These are phyloP conservation scores for Oxyria digyna DNA, from an alignment of 148 eudicot genomes.

Conservation along the genomic window DNA sequence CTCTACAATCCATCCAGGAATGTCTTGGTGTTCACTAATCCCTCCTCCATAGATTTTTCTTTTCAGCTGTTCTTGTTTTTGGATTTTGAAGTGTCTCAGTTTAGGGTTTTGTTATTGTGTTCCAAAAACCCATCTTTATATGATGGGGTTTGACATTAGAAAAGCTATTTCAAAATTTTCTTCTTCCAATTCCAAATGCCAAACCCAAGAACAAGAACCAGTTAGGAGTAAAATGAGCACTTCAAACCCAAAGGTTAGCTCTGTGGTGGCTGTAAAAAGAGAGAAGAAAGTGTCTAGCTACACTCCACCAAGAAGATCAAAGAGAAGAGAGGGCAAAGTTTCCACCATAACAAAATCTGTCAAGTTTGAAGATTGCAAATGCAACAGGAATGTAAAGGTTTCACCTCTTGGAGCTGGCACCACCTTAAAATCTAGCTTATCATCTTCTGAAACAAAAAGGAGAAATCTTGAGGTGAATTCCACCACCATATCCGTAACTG, in stretches of 20 bases:
- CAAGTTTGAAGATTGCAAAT: constrained; percentile 9
- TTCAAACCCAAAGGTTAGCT: background rate
- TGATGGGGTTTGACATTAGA: constrained; percentile 14
- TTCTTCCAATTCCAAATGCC: constrained; percentile 8
- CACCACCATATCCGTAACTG: constrained; percentile 2
- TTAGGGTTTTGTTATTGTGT: background rate
- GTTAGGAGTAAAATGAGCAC: background rate
- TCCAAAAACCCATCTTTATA: background rate
- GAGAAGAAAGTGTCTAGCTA: background rate
- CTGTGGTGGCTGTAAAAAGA: background rate
- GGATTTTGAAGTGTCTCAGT: background rate
- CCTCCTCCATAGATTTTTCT: background rate
- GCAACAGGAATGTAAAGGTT: constrained; percentile 12
- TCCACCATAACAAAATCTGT: constrained; percentile 7
- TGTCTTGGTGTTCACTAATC: background rate
- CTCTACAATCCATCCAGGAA: background rate
- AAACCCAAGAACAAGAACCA: background rate
- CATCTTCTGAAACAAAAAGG: constrained; percentile 6
- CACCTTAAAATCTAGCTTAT: background rate
- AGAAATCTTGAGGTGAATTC: background rate
- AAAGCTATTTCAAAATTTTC: constrained; percentile 9
- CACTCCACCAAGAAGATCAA: constrained; percentile 1
- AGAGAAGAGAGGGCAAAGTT: background rate
- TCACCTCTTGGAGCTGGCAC: constrained; percentile 4
- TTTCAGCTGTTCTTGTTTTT: background rate